Conservation (phyloP, 176 grass and related monocot species). For the Bonia amplexicaulis region DNA sequence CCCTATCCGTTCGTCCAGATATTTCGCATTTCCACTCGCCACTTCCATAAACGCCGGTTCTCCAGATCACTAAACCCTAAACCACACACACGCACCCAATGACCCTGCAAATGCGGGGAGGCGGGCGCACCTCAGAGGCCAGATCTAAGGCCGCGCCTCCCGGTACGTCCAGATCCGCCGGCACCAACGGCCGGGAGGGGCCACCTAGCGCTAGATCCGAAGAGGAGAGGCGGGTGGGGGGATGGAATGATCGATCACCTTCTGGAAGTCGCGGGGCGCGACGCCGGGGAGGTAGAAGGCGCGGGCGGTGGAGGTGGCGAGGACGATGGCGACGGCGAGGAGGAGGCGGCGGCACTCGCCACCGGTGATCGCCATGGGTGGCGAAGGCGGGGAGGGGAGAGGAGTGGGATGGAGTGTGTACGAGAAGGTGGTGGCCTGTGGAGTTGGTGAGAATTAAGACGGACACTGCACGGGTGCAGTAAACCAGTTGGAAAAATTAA, state of each 20-base stretch:
- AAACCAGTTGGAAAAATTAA: too few relatives aligned
- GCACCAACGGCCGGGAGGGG: background rate
- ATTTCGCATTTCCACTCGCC: background rate
- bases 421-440: background rate
- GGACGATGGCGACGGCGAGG: background rate
- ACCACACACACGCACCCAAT: background rate
- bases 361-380: conserved; percentile 41
- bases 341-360: background rate
- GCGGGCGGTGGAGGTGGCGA: conserved; percentile 10
- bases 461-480: background rate
- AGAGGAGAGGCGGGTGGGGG: background rate
- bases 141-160: conserved; percentile 26
- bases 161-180: conserved; percentile 18
- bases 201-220: conserved; percentile 22
- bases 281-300: conserved; percentile 88
- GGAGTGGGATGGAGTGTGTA: background rate
- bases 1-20: background rate
- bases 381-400: background rate
- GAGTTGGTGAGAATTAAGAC: background rate
- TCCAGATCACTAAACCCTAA: conserved; percentile 32
- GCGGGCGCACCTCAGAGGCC: background rate
- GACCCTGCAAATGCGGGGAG: background rate
- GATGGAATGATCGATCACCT: conserved; percentile 28
- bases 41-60: background rate
- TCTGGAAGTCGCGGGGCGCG: conserved; percentile 67